Percentiles rank a stretch among this genome's conserved stretches.
Conservation (phyloP, 129 eudicot species). For the Chrysanthemum seticuspe region DNA sequence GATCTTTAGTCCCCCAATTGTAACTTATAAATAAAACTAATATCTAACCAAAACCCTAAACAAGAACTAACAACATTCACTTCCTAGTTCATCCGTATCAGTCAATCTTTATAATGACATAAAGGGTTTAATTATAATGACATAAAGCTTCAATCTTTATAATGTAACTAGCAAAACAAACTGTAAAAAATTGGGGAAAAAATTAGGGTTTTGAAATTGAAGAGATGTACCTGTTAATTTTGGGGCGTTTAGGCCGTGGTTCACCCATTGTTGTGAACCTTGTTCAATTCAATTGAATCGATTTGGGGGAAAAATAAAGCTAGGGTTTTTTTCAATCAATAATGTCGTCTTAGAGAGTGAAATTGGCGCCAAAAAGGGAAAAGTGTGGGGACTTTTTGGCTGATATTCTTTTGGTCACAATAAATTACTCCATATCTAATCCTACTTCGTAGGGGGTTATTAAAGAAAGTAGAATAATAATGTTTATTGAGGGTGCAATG, state of each 20-base stretch:
- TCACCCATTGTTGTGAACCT: constrained; percentile 42
- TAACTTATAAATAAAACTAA: too few species aligned
- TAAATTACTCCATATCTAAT: background rate
- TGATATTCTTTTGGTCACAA: background rate
- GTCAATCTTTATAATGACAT: background rate
- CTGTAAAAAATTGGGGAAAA: background rate
- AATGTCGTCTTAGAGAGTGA: background rate
- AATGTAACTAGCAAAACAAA: background rate
- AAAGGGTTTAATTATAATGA: background rate
- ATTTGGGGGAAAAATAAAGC: background rate
- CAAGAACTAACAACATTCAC: too few species aligned
- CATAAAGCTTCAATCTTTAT: constrained; percentile 17
- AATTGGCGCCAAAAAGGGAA: constrained; percentile 29
- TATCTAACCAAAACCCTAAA: too few species aligned
- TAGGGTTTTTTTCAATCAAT: constrained; percentile 20
- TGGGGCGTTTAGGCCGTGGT: constrained; percentile 61
- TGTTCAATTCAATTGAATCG: background rate
- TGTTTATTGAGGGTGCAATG: too few species aligned
- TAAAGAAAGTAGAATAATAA: too few species aligned
- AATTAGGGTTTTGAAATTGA: constrained; percentile 5
- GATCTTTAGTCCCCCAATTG: too few species aligned
- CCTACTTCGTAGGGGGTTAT: too few species aligned
- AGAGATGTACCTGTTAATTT: constrained; percentile 42
- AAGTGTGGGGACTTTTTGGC: too few species aligned
- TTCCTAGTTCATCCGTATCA: too few species aligned